Percentiles rank a stretch among this genome's conserved stretches.
Conservation (phyloP, 768 basidiomycete species). For the Suillus variegatus region DNA sequence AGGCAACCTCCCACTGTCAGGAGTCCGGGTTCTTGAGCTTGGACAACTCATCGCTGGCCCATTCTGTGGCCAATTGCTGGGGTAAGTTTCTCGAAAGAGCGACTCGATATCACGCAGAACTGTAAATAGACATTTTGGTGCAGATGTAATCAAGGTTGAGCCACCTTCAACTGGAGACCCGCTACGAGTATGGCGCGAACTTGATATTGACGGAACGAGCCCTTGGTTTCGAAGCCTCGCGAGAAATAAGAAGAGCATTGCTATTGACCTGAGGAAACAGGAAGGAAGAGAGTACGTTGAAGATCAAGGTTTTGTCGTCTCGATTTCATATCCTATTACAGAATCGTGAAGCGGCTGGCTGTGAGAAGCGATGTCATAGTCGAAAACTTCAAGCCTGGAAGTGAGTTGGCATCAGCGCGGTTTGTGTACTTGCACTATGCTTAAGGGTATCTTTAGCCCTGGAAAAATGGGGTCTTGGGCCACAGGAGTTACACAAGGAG, state of each 20-base stretch:
- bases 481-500: constrained; percentile 58
- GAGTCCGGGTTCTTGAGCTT: constrained; percentile 65
- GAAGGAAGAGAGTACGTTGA: constrained; percentile 51
- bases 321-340: constrained; percentile 25
- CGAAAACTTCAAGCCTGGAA: constrained; percentile 77
- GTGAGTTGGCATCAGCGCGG: constrained; percentile 37
- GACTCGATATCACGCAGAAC: not conserved
- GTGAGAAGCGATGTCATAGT: constrained; percentile 64
- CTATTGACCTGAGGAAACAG: constrained; percentile 60
- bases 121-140: constrained; percentile 60
- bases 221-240: constrained; percentile 76
- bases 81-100: constrained; percentile 39
- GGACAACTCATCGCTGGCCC: constrained; percentile 75
- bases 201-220: constrained; percentile 69
- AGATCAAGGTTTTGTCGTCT: not conserved
- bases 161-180: constrained; percentile 65
- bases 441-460: constrained; percentile 43
- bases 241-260: constrained; percentile 74
- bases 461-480: constrained; percentile 70
- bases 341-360: constrained; percentile 62
- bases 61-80: constrained; percentile 71
- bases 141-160: constrained; percentile 74
- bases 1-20: constrained; percentile 55
- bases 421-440: not conserved
- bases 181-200: constrained; percentile 68